Base-by-base conservation (phyloP, 768 basidiomycete genomes). In the Suillus ampliporus region DNA sequence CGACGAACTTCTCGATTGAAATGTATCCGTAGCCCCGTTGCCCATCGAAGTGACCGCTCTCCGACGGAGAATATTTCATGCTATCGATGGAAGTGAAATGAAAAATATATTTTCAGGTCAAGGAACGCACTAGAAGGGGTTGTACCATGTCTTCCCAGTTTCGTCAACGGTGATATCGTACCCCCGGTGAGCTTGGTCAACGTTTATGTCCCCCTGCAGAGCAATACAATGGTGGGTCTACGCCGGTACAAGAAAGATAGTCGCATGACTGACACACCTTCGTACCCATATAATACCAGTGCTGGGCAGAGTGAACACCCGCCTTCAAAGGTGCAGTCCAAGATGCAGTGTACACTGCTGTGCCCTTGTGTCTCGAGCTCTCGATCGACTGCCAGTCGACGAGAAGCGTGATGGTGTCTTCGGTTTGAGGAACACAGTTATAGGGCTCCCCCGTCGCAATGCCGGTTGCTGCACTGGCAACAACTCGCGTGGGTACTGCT, bases 221-320 rank as follows among this genome's bases (percentile, higher is more conserved):
- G 31, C 26, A 59, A 28, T 14, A 19, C 10, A 56, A 11, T 9
- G 21, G 44, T 41, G 34, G 15, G 13, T 21, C 40, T 54, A 48
- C 50, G 34, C 38, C 26, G 47, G 51, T 52, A 50, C 38, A 68
- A 34, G 46, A 37, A 47, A 34, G 26, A 17, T 53, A 17, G 41
- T 37, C 11, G 53, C 58, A 56, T 17, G 26, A 58, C 11, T 23
- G 21, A 61, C 75, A 9, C 58, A 88, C 93, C 83, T 93, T 96
- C 79, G 93, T 90, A 54, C 85, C 95, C 91, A 96, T 93, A 77
- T 95, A 96, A 77, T 96, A 94, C 91, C 92, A 96, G 71, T 93
- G 89, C 71, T 97, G 95, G 44, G 89, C 90, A 9, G 91, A 89
- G 74, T 96, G 94, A 10, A 97, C 84, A n/a, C 94, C 95, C 23